Evolutionary conservation across 805 yeast species (phyloP).

Genomic region (Candida chauliodis): DNA sequence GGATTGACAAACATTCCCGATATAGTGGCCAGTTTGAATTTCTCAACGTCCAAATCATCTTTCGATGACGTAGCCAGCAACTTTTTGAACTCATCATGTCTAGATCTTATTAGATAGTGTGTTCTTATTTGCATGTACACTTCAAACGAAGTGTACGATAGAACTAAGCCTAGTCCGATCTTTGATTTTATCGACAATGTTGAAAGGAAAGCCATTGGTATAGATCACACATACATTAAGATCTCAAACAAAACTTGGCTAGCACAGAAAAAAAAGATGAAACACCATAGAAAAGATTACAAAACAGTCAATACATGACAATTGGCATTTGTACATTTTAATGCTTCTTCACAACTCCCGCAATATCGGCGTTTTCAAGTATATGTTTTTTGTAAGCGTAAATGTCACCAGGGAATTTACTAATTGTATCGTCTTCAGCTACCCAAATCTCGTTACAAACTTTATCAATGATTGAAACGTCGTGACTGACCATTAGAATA

Average conservation of each 20-base stretch:
- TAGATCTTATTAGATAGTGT: slow-evolving; percentile 46
- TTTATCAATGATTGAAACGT: slow-evolving; percentile 81
- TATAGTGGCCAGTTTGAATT: slow-evolving; percentile 40
- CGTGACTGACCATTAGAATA: slow-evolving; percentile 96
- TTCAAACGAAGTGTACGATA: slow-evolving; percentile 63
- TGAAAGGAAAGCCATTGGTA: slow-evolving; percentile 8
- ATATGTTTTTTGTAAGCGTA: slow-evolving; percentile 88
- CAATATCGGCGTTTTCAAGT: slow-evolving; percentile 66
- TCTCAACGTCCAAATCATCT: slow-evolving; percentile 14
- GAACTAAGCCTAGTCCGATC: slow-evolving; percentile 40
- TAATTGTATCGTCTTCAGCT: slow-evolving; percentile 80
- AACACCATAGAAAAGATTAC: background rate
- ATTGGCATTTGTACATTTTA: too few relatives aligned
- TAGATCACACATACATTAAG: too few relatives aligned
- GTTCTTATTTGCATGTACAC: slow-evolving; percentile 56
- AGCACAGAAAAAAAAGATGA: background rate
- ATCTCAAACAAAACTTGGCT: too few relatives aligned
- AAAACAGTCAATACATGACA: too few relatives aligned
- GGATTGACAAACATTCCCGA: slow-evolving; percentile 88
- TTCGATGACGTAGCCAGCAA: slow-evolving; percentile 2
- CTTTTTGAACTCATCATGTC: slow-evolving; percentile 31
- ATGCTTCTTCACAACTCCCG: slow-evolving; percentile 91
- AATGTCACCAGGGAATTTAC: slow-evolving; percentile 76
- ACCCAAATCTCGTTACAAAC: slow-evolving; percentile 97
- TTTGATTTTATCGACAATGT: slow-evolving; percentile 29